Conservation (phyloP, 1,284 basidiomycete species). For the Earliella scabrosa region DNA sequence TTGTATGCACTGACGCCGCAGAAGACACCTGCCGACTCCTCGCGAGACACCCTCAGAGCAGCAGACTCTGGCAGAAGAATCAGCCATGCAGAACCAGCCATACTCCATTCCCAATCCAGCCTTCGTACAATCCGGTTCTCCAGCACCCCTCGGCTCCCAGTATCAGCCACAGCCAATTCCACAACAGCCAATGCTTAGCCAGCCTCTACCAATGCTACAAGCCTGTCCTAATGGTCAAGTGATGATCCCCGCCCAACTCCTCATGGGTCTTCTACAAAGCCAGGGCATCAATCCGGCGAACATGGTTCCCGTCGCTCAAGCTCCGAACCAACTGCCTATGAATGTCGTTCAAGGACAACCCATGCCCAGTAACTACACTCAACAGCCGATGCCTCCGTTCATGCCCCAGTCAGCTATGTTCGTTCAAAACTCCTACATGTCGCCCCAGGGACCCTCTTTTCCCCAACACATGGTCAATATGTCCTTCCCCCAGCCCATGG, state of each 20-base stretch:
- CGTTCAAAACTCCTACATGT: not conserved
- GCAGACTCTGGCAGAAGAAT: constrained; percentile 1
- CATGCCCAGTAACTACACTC: constrained; percentile 3
- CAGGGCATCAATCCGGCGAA: constrained; percentile 4
- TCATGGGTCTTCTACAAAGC: constrained; percentile 6
- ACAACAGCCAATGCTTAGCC: constrained; percentile 2
- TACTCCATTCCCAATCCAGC: not conserved
- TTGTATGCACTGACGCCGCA: constrained; percentile 15
- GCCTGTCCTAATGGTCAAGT: constrained; percentile 9
- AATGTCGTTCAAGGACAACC: constrained; percentile 9
- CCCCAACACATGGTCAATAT: constrained; percentile 7
- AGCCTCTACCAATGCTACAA: constrained; percentile 13
- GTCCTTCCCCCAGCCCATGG: constrained; percentile 1
- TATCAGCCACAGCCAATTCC: constrained; percentile 1
- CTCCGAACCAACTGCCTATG: constrained; percentile 5
- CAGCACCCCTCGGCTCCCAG: not conserved
- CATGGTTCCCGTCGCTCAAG: constrained; percentile 9
- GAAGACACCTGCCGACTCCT: constrained; percentile 61
- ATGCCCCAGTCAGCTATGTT: constrained; percentile 7
- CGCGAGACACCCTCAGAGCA: constrained; percentile 54
- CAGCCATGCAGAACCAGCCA: constrained; percentile 10
- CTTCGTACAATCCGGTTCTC: not conserved
- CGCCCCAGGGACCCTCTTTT: constrained; percentile 2
- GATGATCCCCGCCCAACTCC: constrained; percentile 11
- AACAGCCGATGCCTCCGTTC: constrained; percentile 7